Evolutionary conservation across 306 rosid species (phyloP).

Genomic region (Lagenaria siceraria): DNA sequence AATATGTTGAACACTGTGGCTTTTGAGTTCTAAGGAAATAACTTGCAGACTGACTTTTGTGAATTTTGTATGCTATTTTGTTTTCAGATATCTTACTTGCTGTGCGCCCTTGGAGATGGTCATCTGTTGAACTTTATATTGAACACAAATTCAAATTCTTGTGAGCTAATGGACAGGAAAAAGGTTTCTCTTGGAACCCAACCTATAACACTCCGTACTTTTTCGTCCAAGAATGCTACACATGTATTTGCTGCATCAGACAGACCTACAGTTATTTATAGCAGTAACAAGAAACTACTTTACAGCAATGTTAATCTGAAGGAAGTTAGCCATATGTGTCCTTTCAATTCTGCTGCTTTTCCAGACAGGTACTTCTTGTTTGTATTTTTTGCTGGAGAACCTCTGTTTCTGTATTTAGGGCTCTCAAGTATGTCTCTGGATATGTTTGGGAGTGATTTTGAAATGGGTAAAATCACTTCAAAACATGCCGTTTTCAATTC

Average conservation of each 20-base stretch:
- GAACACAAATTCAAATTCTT: slow-evolving; percentile 62
- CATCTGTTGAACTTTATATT: slow-evolving; percentile 80
- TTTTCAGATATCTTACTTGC: slow-evolving; percentile 73
- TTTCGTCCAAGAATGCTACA: slow-evolving; percentile 87
- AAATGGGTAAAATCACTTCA: too few species aligned
- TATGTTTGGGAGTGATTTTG: too few species aligned
- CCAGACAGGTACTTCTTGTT: slow-evolving; percentile 70
- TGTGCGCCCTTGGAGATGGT: slow-evolving; percentile 97
- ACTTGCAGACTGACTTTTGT: background rate
- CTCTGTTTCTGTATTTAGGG: background rate
- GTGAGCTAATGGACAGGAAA: slow-evolving; percentile 82
- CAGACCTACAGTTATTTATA: slow-evolving; percentile 94
- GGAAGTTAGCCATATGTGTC: slow-evolving; percentile 99
- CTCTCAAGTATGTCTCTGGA: background rate
- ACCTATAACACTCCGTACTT: slow-evolving; percentile 92
- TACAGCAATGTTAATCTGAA: slow-evolving; percentile 92
- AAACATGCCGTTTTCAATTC: too few species aligned
- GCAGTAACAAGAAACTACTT: slow-evolving; percentile 89
- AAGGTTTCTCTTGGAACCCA: slow-evolving; percentile 98
- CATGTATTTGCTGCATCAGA: slow-evolving; percentile 98
- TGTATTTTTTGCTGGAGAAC: background rate
- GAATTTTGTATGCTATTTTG: background rate
- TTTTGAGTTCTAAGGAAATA: background rate
- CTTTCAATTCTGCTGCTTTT: slow-evolving; percentile 96
- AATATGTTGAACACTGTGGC: background rate